Conservation (phyloP, 805 yeast genomes). For the Yarrowia yakushimensis region DNA sequence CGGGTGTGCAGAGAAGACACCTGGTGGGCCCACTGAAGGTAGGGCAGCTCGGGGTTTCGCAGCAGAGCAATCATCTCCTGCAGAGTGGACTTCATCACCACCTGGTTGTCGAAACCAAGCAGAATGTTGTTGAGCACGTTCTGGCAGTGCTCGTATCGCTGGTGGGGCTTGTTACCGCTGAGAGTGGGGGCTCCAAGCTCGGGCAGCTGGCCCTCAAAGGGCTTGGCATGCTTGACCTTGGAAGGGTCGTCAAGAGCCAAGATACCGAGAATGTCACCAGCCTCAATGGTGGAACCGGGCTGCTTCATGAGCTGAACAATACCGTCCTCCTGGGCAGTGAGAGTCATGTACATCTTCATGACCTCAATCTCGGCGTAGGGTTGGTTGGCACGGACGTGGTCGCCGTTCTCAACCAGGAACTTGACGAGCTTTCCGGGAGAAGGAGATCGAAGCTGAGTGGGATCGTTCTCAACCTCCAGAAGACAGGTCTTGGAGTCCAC, state of each 20-base stretch:
- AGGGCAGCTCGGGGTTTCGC: conserved; percentile 80
- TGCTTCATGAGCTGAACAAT: conserved; percentile 87
- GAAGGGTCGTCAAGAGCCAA: conserved; percentile 94
- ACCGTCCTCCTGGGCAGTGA: conserved; percentile 92
- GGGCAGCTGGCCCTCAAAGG: conserved; percentile 91
- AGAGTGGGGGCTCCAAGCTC: conserved; percentile 78
- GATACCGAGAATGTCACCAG: conserved; percentile 96
- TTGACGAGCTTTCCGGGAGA: conserved; percentile 98
- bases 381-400: conserved; percentile 85
- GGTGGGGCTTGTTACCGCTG: conserved; percentile 79
- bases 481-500: conserved; percentile 94
- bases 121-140: conserved; percentile 72
- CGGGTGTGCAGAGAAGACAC: conserved; percentile 91
- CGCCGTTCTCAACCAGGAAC: conserved; percentile 92
- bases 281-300: conserved; percentile 95
- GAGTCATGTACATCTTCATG: conserved; percentile 99
- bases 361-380: conserved; percentile 98
- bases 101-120: conserved; percentile 92
- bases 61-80: conserved; percentile 67
- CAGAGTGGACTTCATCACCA: conserved; percentile 81
- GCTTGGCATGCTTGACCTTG: conserved; percentile 93
- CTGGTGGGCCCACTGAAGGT: conserved; percentile 83
- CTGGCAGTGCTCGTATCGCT: conserved; percentile 59
- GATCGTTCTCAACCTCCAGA: conserved; percentile 94
- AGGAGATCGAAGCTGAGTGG: conserved; percentile 97